Base-by-base conservation (phyloP, 2,329 filamentous ascomycete genomes). In the Beauveria asiatica region DNA sequence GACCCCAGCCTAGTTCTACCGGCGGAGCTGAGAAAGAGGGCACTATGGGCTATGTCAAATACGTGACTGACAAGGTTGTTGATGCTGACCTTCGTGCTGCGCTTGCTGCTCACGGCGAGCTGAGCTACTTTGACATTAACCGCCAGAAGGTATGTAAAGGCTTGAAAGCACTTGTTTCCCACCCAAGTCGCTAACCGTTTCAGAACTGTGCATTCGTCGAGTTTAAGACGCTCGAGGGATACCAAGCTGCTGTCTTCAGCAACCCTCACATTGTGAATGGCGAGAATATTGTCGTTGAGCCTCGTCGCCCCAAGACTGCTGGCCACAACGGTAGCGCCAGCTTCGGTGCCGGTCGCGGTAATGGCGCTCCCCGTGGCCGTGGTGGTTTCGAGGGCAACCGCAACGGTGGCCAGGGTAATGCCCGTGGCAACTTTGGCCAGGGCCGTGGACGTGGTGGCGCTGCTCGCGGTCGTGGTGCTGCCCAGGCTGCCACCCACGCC, bases 151-250 rank as follows among this genome's bases (percentile, higher is more conserved):
- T 96, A 74, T 63, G 76, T 72, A 60, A n/a, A 50, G 17, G 13
- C 3, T 21, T 33, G 4, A 11, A 48, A 7, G 16, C 7, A 3
- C 4, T 37, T 27, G 5, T 11, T 19, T 16, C 2, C 17, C 16
- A 30, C 33, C 4, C 33, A 30, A 50, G 66, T 69, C 60, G 65
- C 62, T 65, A 64, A 65, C 19, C 55, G 46, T 56, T 45, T 30
- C 70, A 96, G 93, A 97, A 94, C 81, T 97, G 92, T 70, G 94
- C 94, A 27, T 97, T 97, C 71, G 90, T 97, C 62, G 94, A 99
- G 74, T 99, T 94, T 75, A 88, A 86, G 70, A 89, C 87, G 51
- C 72, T 84, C 23, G 85, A 92, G 59, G 91, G 85, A 51, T 97
- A 96, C 76, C 83, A 90, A 73, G 88, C 89, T 64, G 94, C 94